These are phyloP conservation scores for Sporothrix luriei DNA, from an alignment of 2,329 filamentous ascomycete genomes.

Conservation along the genomic window DNA sequence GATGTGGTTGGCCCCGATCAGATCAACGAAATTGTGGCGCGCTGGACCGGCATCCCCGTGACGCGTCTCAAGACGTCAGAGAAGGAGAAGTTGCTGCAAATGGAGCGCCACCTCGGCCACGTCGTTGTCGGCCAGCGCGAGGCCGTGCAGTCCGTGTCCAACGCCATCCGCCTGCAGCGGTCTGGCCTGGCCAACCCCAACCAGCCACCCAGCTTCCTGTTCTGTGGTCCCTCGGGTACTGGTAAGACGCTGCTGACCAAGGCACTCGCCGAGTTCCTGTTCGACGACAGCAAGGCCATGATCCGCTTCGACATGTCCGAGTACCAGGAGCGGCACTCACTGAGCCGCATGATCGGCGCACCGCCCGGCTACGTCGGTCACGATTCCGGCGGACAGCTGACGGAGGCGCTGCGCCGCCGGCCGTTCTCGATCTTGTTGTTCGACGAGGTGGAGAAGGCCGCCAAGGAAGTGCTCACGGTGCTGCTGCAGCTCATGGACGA, in stretches of 20 bases:
- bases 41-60: constrained; percentile 98
- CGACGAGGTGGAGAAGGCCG: constrained; percentile 97
- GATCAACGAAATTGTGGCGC: constrained; percentile 97
- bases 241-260: constrained; percentile 98
- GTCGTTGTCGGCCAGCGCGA: constrained; percentile 93
- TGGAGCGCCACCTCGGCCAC: constrained; percentile 84
- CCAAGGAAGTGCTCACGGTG: constrained; percentile 95
- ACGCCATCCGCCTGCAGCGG: constrained; percentile 91
- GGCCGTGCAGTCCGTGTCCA: constrained; percentile 88
- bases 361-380: constrained; percentile 97
- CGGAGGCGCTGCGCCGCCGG: constrained; percentile 87
- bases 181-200: constrained; percentile 95
- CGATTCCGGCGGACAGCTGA: constrained; percentile 92
- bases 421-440: constrained; percentile 98
- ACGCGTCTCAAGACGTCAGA: constrained; percentile 91
- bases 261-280: constrained; percentile 94
- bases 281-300: constrained; percentile 96
- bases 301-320: constrained; percentile 99
- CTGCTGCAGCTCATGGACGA: constrained; percentile 99
- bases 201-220: constrained; percentile 95
- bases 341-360: constrained; percentile 96
- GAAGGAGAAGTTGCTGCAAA: constrained; percentile 97
- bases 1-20: constrained; percentile 95
- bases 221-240: constrained; percentile 97
- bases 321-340: constrained; percentile 94